Conservation (phyloP, 805 yeast genomes). For the Lipomyces chichibuensis region DNA sequence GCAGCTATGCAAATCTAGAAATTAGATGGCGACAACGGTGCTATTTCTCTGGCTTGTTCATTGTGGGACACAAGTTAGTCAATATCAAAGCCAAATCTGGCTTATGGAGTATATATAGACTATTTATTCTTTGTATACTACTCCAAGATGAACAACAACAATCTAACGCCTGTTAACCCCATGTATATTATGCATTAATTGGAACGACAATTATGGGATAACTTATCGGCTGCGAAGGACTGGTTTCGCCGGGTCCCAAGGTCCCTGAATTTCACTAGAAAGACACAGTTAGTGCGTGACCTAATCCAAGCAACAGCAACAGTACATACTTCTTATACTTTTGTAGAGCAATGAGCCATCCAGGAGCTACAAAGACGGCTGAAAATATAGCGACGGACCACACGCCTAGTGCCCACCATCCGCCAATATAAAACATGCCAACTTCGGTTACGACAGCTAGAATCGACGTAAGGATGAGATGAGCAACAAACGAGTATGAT, state of each 20-base stretch:
- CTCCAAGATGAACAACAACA: neutral
- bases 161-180: constrained; percentile 1
- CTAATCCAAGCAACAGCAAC: neutral
- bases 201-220: neutral
- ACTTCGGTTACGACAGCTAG: constrained; percentile 41
- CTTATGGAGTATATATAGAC: neutral
- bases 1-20: neutral
- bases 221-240: constrained; percentile 43
- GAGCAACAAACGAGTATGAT: constrained; percentile 39
- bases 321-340: constrained; percentile 59
- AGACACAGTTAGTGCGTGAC: constrained; percentile 1
- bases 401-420: constrained; percentile 48
- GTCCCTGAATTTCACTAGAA: constrained; percentile 72
- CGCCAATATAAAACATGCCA: constrained; percentile 48
- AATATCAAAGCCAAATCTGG: neutral
- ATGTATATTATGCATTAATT: neutral
- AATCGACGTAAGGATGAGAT: constrained; percentile 22
- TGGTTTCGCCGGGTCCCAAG: constrained; percentile 90
- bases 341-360: constrained; percentile 70
- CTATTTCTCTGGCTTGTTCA: neutral
- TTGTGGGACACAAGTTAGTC: neutral
- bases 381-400: constrained; percentile 57
- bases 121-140: neutral
- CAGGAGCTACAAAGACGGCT: constrained; percentile 64
- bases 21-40: neutral